These are phyloP conservation scores for Fusarium penzigii DNA, from an alignment of 2,329 filamentous ascomycete genomes.

Conservation along the genomic window DNA sequence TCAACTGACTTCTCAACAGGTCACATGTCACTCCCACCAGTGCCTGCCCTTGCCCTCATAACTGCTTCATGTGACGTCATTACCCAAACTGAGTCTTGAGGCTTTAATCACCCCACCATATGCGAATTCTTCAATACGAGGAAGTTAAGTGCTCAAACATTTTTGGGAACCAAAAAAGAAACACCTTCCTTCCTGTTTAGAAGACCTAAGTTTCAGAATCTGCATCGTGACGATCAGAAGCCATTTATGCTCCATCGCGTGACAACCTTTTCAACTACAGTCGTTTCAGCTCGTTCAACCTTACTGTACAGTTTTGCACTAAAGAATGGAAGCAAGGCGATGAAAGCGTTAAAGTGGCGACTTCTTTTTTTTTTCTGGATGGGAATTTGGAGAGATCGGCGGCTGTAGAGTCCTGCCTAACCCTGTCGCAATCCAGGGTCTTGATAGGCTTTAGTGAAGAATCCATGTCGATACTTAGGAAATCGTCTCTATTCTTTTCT, in stretches of 20 bases:
- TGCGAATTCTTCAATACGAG: no score
- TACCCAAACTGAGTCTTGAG: no score
- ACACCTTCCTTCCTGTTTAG: slow-evolving; percentile 1
- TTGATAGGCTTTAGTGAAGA: slow-evolving; percentile 7
- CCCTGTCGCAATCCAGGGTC: slow-evolving; percentile 7
- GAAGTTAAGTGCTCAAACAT: not conserved
- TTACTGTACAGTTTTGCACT: no score
- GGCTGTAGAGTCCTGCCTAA: slow-evolving; percentile 16
- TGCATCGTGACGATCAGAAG: slow-evolving; percentile 22
- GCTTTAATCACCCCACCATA: no score
- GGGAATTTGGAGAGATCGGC: slow-evolving; percentile 17
- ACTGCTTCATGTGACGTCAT: no score
- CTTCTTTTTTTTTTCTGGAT: slow-evolving; percentile 7
- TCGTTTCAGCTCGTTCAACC: slow-evolving; percentile 14
- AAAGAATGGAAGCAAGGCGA: no score
- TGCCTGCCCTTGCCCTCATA: no score
- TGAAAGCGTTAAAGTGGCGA: slow-evolving; percentile 7
- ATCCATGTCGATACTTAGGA: slow-evolving; percentile 16
- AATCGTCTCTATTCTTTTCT: no score
- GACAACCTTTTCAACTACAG: slow-evolving; percentile 22
- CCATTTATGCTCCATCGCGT: slow-evolving; percentile 8
- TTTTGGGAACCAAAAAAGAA: not conserved
- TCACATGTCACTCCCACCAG: no score
- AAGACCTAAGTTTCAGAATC: slow-evolving; percentile 23
- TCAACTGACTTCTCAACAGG: no score